These are phyloP conservation scores for Sporothrix variecibatus DNA, from an alignment of 2,329 filamentous ascomycete species.

Conservation along the genomic window DNA sequence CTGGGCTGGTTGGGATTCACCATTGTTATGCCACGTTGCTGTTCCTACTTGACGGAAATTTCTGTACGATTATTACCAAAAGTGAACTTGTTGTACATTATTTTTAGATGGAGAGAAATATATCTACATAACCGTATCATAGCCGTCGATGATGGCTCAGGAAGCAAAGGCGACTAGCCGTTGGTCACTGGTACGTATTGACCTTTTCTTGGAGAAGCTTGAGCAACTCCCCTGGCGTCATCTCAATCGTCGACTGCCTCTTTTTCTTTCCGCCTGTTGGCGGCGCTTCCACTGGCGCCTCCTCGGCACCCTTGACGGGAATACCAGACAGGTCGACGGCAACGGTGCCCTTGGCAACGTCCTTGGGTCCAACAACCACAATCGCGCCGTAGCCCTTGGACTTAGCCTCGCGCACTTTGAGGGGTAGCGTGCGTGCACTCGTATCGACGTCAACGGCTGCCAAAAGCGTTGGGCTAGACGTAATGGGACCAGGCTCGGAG, in stretches of 20 bases:
- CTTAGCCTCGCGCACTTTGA: slow-evolving; percentile 74
- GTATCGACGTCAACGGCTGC: slow-evolving; percentile 68
- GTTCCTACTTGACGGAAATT: neutral
- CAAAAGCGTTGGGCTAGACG: slow-evolving; percentile 57
- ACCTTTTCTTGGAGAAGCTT: slow-evolving; percentile 49
- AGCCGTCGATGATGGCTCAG: neutral
- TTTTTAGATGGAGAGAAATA: neutral
- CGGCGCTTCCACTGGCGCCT: neutral
- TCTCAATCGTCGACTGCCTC: slow-evolving; percentile 30
- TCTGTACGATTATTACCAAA: slow-evolving; percentile 4
- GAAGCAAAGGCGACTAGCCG: neutral
- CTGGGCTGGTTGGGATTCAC: neutral
- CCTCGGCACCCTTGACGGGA: neutral
- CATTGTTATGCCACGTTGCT: neutral
- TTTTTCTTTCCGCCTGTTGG: neutral
- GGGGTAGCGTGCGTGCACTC: slow-evolving; percentile 61
- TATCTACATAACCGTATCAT: neutral
- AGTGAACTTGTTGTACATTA: neutral
- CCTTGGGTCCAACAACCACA: slow-evolving; percentile 68
- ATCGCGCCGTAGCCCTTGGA: slow-evolving; percentile 72
- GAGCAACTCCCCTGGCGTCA: slow-evolving; percentile 50
- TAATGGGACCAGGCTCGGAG: slow-evolving; percentile 38
- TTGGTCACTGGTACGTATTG: slow-evolving; percentile 48
- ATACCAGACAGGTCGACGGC: slow-evolving; percentile 45
- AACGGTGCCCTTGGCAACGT: slow-evolving; percentile 61